Conservation (phyloP, 2,329 filamentous ascomycete genomes). For the Paraphoma chrysanthemicola region DNA sequence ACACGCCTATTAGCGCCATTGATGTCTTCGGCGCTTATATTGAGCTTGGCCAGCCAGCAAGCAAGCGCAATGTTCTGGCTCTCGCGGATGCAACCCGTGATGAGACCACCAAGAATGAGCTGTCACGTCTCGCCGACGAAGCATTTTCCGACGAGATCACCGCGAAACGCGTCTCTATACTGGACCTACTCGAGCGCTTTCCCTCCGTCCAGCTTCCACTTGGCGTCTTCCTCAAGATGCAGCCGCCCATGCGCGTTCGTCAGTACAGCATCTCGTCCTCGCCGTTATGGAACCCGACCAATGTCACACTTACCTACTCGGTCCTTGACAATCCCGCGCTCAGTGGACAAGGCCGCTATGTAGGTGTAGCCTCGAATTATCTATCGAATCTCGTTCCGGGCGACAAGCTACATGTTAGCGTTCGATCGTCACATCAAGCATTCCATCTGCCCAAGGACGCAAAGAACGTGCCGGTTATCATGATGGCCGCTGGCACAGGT, state of each 20-base stretch:
- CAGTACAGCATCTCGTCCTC: constrained; percentile 84
- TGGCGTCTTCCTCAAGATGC: constrained; percentile 71
- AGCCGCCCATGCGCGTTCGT: constrained; percentile 79
- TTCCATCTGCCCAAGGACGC: constrained; percentile 54
- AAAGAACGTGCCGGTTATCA: constrained; percentile 51
- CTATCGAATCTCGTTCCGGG: constrained; percentile 49
- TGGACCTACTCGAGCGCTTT: constrained; percentile 74
- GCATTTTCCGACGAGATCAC: constrained; percentile 49
- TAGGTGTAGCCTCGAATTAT: constrained; percentile 54
- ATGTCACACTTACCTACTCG: constrained; percentile 71
- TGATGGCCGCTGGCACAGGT: constrained; percentile 44
- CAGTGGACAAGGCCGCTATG: constrained; percentile 51
- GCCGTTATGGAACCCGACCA: constrained; percentile 64
- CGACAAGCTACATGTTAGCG: constrained; percentile 52
- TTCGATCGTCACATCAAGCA: constrained; percentile 49
- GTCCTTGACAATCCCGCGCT: constrained; percentile 66
- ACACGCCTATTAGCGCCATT: constrained; percentile 65
- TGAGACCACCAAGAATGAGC: constrained; percentile 55
- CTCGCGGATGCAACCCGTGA: constrained; percentile 60
- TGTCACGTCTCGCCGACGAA: constrained; percentile 56
- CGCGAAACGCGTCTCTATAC: constrained; percentile 66
- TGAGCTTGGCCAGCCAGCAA: constrained; percentile 75
- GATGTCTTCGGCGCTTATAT: constrained; percentile 74
- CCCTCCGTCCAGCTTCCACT: constrained; percentile 66
- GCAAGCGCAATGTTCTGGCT: constrained; percentile 65